Evolutionary conservation across 805 yeast species (phyloP).

Genomic region (Hanseniaspora valbyensis): DNA sequence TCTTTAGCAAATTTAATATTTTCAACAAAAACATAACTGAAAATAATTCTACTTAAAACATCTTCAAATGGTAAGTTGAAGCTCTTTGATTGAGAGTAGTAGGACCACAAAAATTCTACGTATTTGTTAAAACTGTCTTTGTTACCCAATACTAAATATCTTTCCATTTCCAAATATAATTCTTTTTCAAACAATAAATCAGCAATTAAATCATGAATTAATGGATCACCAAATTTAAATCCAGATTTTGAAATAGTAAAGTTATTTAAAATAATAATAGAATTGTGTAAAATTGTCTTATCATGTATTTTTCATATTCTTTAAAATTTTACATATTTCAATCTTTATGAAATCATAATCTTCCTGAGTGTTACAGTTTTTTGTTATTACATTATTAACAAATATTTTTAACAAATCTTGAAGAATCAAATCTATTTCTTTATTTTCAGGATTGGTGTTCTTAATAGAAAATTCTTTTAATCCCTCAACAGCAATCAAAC

Average conservation of each 20-base stretch:
- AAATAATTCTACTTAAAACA: conserved; percentile 46
- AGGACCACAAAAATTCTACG: conserved; percentile 35
- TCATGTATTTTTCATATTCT: conserved; percentile 7
- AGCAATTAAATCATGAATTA: conserved; percentile 65
- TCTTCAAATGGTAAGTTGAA: conserved; percentile 23
- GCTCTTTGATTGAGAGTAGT: conserved; percentile 32
- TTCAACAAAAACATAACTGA: conserved; percentile 61
- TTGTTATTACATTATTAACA: conserved; percentile 13
- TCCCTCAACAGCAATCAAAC: conserved; percentile 13
- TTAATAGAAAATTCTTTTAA: conserved; percentile 14
- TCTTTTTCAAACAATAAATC: conserved; percentile 45
- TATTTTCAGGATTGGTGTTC: conserved; percentile 9
- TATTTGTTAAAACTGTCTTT: conserved; percentile 42
- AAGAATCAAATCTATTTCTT: conserved; percentile 14
- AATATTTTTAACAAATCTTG: conserved; percentile 11
- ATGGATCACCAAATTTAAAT: conserved; percentile 57
- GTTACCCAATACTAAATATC: conserved; percentile 59
- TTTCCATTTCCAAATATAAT: conserved; percentile 55
- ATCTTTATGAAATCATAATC: conserved; percentile 46
- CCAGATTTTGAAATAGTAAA: conserved; percentile 12
- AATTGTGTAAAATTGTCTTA: conserved; percentile 4
- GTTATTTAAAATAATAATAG: conserved; percentile 11
- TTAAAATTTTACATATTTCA: conserved; percentile 20
- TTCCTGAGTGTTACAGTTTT: conserved; percentile 47
- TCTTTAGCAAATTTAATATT: conserved; percentile 50